Base-by-base conservation (phyloP, 2,329 filamentous ascomycete species). In the Drechslerella coelobrocha region DNA sequence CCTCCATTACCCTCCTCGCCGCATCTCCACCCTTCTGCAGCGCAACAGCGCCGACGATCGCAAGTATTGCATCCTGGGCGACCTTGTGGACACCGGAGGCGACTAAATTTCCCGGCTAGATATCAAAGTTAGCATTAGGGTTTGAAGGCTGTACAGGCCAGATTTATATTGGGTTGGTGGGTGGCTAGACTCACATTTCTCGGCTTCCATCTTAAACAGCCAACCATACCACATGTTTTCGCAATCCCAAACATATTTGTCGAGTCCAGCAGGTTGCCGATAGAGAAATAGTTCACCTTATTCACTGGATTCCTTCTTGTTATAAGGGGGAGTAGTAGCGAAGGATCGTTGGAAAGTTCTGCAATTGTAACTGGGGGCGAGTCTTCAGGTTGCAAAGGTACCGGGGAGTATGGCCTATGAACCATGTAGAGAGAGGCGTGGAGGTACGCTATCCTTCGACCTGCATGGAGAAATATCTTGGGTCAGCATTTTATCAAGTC, bases 191-290 rank as follows among this genome's bases (percentile, higher is more conserved):
- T 55, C 45, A 96, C 92, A 81, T 89, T 84, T 81, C 85, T 86
- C 26, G 94, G 94, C 79, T 89, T 90, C 94, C 94, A 97, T 80
- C 94, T 84, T 74, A 96, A 81, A 23, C 97, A 90, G 39, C 85
- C 84, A 65, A 85, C 80, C 76, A 99, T 77, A 0, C 91, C 89
- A 68, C 91, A 88, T 26, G 85, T 83, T 39, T 84, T 79, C 12
- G 89, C 93, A 69, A 99, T 79, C 61, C 81, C 81, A 31, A 87
- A 83, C 68, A 97, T 77, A 76, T 88, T 86, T 47, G 84, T 81
- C 77, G 88, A 87, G 61, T 85, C 83, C 53, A 90, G 81, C 2
- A 90, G 78, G 27, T 86, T 82, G 27, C 81, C 81, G 60, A 91
- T 88, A 31, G 86, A 85, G 66, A 81, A 79, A 12, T 80, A 74